Evolutionary conservation across 1,284 basidiomycete genomes (phyloP).

Genomic region (Cystobasidiaceae sp.): DNA sequence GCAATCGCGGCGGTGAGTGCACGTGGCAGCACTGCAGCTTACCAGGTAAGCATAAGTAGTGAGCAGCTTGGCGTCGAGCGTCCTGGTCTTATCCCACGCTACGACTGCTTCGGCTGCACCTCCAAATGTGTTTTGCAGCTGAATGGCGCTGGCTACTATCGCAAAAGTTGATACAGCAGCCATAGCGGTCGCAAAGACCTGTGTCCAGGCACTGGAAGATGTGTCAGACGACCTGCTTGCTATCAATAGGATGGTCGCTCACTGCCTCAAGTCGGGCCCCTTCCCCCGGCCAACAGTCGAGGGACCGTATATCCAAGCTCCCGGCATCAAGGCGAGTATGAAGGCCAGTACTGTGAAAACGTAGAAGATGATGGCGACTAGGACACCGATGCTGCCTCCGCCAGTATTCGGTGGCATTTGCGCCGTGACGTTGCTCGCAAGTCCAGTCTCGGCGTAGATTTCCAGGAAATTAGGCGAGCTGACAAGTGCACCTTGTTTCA

Average conservation of each 20-base stretch:
- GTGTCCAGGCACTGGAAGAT: slow-evolving; percentile 5
- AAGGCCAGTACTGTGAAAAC: slow-evolving; percentile 1
- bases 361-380: slow-evolving; percentile 11
- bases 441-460: slow-evolving; percentile 15
- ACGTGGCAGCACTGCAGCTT: background rate
- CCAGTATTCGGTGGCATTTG: slow-evolving; percentile 20
- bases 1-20: background rate
- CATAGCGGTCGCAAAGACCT: slow-evolving; percentile 9
- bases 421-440: slow-evolving; percentile 14
- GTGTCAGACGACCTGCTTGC: too few relatives aligned
- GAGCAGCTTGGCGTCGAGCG: background rate
- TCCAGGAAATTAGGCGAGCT: slow-evolving; percentile 12
- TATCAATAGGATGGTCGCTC: too few relatives aligned
- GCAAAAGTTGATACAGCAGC: background rate
- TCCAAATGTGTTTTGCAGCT: slow-evolving; percentile 17
- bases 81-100: slow-evolving; percentile 20
- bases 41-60: slow-evolving; percentile 10
- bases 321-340: background rate
- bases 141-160: background rate
- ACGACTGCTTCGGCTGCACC: slow-evolving; percentile 21
- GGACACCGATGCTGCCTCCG: slow-evolving; percentile 7
- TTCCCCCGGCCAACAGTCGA: background rate
- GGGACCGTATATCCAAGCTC: slow-evolving; percentile 18
- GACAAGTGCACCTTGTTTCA: background rate
- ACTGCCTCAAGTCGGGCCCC: slow-evolving; percentile 15